Evolutionary conservation across 164 flowering plant species (phyloP), one percentile per base, ranked within the genome.

Genomic region (Magnolia officinalis): DNA sequence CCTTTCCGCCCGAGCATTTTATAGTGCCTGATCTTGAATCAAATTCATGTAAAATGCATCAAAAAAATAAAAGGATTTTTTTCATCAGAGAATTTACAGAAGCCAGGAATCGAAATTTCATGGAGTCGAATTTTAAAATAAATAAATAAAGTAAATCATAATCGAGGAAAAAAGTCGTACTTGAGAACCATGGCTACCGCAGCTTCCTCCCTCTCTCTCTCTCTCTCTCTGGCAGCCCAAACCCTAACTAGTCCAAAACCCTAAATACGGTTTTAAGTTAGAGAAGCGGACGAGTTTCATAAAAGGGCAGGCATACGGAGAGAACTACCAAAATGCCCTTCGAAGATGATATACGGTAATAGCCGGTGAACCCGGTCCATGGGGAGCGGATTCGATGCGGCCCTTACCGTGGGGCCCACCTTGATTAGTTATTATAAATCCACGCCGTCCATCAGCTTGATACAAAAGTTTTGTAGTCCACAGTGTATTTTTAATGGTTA

Each of bases 151-250:
- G 21, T 10, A 23, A 63, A 10, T 65, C 10, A 65, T 23, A 65
- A 65, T 65, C 68, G n/a, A 13, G 29, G 3, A 68, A 8, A 31
- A n/a, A 68, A 26, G 50, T 16, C 71, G 51, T 37, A 68, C 71
- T 68, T 68, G 71, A 68, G 71, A 68, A 68, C 71, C 71, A 68
- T 68, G 49, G 71, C 21, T 37, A 50, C 71, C 11, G 50, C 71
- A 24, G 71, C 71, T 68, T n/a, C 31, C 50, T 26, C 50, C 2
- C 26, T 24, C 16, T 2, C 7, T 26, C 8, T 67, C 19, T 8
- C 71, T 29, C 45, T 55, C 18, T 55, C 61, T 55, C 10, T 55
- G 18, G 61, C 61, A 55, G 51, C 71, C 7, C 37, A 18, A 68
- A 68, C 50, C 71, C 71, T 37, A 68, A 26, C 61, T 11, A 55